phyloP scores from a whole-genome alignment of 345 rosid genomes.

The Hevea brasiliensis region DNA sequence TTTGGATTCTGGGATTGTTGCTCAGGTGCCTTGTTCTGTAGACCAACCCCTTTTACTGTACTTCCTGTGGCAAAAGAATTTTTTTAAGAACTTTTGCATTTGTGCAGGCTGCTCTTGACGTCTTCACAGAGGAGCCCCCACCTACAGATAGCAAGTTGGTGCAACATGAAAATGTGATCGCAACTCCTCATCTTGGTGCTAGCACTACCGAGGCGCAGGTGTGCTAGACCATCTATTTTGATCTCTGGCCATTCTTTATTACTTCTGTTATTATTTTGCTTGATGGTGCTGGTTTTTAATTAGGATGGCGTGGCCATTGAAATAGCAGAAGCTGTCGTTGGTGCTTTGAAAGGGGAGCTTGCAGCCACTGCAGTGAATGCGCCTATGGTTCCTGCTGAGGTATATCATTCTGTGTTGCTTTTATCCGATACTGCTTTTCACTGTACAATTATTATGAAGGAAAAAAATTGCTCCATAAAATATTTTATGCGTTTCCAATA shows the following conservation, averaged over 20 bases:
- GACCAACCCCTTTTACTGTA: not conserved
- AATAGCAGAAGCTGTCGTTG: constrained; percentile 23
- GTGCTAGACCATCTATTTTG: not conserved
- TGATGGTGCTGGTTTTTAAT: not conserved
- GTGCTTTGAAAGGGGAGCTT: constrained; percentile 29
- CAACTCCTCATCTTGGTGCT: constrained; percentile 35
- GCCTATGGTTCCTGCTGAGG: constrained; percentile 32
- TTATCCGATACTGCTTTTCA: not conserved
- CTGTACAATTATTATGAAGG: not conserved
- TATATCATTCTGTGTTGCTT: not conserved
- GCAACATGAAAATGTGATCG: constrained; percentile 31
- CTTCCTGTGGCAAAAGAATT: not conserved
- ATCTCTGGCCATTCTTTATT: not conserved
- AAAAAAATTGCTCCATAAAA: not conserved
- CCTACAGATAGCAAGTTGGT: constrained; percentile 26
- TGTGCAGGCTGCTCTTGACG: constrained; percentile 31
- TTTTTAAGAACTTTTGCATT: not conserved
- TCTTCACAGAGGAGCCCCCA: constrained; percentile 30
- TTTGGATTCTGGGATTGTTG: constrained; percentile 27
- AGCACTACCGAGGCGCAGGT: constrained; percentile 31
- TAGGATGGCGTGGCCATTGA: constrained; percentile 28
- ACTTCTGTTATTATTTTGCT: not conserved
- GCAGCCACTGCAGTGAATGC: constrained; percentile 31
- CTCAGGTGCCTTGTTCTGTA: constrained; percentile 23
- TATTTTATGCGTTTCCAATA: not conserved